Evolutionary conservation across 2,329 filamentous ascomycete species (phyloP), one percentile per base, ranked within the genome.

Genomic region (Phyllosticta capitalensis): DNA sequence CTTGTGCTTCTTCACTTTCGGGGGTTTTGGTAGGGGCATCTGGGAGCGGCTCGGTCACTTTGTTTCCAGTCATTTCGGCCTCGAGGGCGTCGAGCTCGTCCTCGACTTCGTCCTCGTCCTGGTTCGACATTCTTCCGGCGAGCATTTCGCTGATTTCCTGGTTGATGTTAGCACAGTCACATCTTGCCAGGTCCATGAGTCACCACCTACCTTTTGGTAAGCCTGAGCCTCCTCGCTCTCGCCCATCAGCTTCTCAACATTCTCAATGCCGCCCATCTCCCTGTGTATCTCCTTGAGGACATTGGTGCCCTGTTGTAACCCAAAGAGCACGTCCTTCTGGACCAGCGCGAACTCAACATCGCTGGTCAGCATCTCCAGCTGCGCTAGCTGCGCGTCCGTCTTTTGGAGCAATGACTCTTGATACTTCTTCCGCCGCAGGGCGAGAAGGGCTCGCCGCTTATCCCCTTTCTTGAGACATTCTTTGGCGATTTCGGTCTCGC

Each of bases 81-180:
- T 92, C 88, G 64, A 99, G 79, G 1, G 86, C 87, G 59, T 89
- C 90, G 56, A 99, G 79, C 76, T 99, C 94, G 69, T 96, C 92
- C 71, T 99, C 94, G 33, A 99, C 94, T 69, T 96, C 94, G 69
- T 97, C 92, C 73, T 99, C 94, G 74, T 99, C 94, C 68, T 95
- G 88, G 69, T 91, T 94, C 14, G 91, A 90, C 78, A 99, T 92
- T 66, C 87, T 85, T 12, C 89, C 89, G 33, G 87, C 89, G 2
- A 99, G 83, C 82, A 96, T 89, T 55, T 95, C 90, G 75, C 87
- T 94, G 66, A 99, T 83, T 78, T 99, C 92, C 89, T 95, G 17
- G 68, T 65, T 2, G 28, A 24, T 6, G 1, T 6, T 5, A n/a
- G 38, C 38, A n/a, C 38, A 45, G 3, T 17, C 17, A n/a, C 22